These are phyloP conservation scores for Aspergillus hancockii DNA, from an alignment of 495 filamentous ascomycete genomes.

Conservation along the genomic window DNA sequence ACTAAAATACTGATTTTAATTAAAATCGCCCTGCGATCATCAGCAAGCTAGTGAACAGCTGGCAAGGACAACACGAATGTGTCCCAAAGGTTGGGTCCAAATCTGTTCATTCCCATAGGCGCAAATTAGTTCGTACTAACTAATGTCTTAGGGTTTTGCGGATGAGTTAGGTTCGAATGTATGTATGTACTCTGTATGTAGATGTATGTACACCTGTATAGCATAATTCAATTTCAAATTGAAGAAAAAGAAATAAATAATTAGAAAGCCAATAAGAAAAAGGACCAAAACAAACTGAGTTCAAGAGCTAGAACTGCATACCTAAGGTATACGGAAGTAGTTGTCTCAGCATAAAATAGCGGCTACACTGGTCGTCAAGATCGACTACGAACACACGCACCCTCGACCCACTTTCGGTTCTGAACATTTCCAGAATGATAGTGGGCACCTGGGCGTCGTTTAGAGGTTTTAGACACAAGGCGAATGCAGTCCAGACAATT, in stretches of 20 bases:
- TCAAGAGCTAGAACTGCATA: no score
- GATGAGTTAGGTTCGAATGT: background rate
- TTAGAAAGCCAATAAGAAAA: background rate
- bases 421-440: slow-evolving; percentile 11
- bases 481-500: background rate
- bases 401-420: background rate
- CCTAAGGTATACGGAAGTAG: no score
- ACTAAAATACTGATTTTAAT: slow-evolving; percentile 13
- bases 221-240: background rate
- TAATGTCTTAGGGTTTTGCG: background rate
- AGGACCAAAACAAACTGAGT: no score
- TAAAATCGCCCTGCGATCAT: slow-evolving; percentile 11
- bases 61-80: slow-evolving; percentile 17
- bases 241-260: background rate
- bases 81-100: background rate
- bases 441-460: background rate
- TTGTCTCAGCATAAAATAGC: background rate
- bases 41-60: slow-evolving; percentile 20
- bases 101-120: background rate
- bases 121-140: background rate
- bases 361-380: background rate
- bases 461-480: slow-evolving; percentile 1
- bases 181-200: background rate
- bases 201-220: background rate
- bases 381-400: no score